These are phyloP conservation scores for Suillus brevipes DNA, from an alignment of 768 basidiomycete genomes.

Conservation along the genomic window DNA sequence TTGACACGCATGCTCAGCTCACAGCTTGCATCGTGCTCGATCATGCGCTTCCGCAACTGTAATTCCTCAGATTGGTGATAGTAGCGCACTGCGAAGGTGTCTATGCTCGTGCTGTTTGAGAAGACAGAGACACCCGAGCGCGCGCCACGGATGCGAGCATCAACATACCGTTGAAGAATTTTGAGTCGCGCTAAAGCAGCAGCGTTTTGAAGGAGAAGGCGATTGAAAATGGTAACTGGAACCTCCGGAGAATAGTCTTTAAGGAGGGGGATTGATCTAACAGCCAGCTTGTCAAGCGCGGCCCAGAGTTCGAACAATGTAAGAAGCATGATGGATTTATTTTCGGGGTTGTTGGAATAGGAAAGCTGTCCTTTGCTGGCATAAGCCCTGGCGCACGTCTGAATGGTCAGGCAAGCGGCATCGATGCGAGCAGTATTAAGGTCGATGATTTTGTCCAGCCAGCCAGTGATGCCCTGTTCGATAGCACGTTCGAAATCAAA, in stretches of 20 bases:
- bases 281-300: slow-evolving; percentile 40
- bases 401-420: slow-evolving; percentile 27
- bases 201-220: slow-evolving; percentile 40
- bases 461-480: slow-evolving; percentile 30
- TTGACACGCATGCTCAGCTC: slow-evolving; percentile 22
- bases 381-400: slow-evolving; percentile 28
- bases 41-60: slow-evolving; percentile 24
- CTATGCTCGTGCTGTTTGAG: slow-evolving; percentile 14
- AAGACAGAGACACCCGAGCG: slow-evolving; percentile 31
- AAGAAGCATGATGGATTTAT: slow-evolving; percentile 40
- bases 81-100: slow-evolving; percentile 36
- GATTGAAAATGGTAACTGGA: slow-evolving; percentile 36
- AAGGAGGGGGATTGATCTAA: slow-evolving; percentile 39
- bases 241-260: slow-evolving; percentile 47
- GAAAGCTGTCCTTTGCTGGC: slow-evolving; percentile 21
- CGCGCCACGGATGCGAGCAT: slow-evolving; percentile 25
- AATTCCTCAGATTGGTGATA: slow-evolving; percentile 23
- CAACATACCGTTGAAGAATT: slow-evolving; percentile 33
- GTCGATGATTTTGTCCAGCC: slow-evolving; percentile 26
- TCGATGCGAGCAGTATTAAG: slow-evolving; percentile 17
- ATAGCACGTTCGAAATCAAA: slow-evolving; percentile 41
- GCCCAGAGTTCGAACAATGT: slow-evolving; percentile 49
- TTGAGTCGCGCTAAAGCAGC: slow-evolving; percentile 30
- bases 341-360: slow-evolving; percentile 39
- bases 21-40: slow-evolving; percentile 28